Evolutionary conservation across 2,329 filamentous ascomycete genomes (phyloP), one percentile per base, ranked within the genome.

Genomic region (Hymenoscyphus repandus): DNA sequence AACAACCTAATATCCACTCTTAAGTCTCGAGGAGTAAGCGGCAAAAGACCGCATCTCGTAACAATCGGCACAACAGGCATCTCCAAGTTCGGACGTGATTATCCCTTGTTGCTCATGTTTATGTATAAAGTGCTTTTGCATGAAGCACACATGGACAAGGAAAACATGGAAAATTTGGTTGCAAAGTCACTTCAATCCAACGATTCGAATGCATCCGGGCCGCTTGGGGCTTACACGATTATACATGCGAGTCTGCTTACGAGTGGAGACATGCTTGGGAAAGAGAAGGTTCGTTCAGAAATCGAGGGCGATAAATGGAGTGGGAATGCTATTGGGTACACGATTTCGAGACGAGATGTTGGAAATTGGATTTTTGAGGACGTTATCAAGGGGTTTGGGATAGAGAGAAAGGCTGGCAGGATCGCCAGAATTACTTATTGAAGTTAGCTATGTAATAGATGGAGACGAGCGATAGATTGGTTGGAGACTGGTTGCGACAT

Each of bases 81-180:
- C 40, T 67, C 59, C 18, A 52, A 62, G 9, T 45, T 58, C 32
- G 69, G 63, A 6, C 59, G 72, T 1, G 76, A 78, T 53, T 62
- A 74, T 36, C 75, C 76, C 1, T 41, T 75, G 4, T 50, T 67
- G 0, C 63, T 74, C 55, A 39, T 66, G 2, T 74, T 74, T 0
- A 52, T 79, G 9, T 79, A 78, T 57, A 62, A 68, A 7, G 54
- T 65, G 44, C 47, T 72, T 34, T 62, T 78, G 3, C 57, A 59
- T 34, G 65, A 66, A 27, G 71, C 76, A 10, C 75, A 76, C 57
- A 61, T 48, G 9, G 77, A 79, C 55, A 80, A 79, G 66, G 63
- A 60, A 44, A 65, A 60, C 20, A 75, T 77, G 73, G 76, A 79
- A 63, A 58, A 64, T 5, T 15, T 62, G 4, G 50, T 73, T 38